Evolutionary conservation across 768 basidiomycete species (phyloP), one percentile per base, ranked within the genome.

Genomic region (Pulveroboletus sp.): DNA sequence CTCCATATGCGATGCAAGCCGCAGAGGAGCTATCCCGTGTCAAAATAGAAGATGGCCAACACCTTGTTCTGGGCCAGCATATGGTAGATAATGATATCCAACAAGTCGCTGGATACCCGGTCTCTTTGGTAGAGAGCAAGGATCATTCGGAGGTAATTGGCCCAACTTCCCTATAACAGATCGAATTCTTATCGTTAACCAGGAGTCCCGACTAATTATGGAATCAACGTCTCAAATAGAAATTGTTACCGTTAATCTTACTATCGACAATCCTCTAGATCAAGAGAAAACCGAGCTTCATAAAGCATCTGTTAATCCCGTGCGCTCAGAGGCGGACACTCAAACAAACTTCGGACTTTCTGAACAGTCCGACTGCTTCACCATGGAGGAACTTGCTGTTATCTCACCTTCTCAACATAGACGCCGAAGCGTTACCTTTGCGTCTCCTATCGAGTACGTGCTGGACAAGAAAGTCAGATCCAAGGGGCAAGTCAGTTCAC

Each of bases 231-330:
- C 60, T 31, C 48, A 44, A 56, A 53, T 47, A 18, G 55, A 71
- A 38, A 51, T 54, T 18, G 56, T 67, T 8, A 75, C 70, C 38
- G 72, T 78, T 49, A 78, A 81, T 59, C 66, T 79, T 47, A 78
- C 74, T n/a, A 52, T 60, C 17, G 69, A 72, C 38, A 49, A 49
- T 4, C 53, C 65, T 26, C 69, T 68, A 9, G 50, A 43, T 27
- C 58, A 41, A 38, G 51, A 40, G 40, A 46, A 45, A 17, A 38
- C 9, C n/a, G 24, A 15, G 11, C 6, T 11, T 17, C 46, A 41
- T 28, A 37, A 48, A 42, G 13, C 28, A 8, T 33, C 44, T 13
- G 9, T 24, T n/a, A 21, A 30, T 15, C 17, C 26, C 36, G 7
- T 36, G 21, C 18, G 13, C 43, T 30, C 50, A 28, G 49, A 35